Base-by-base conservation (phyloP, 495 filamentous ascomycete genomes). In the Penicillium canariense region DNA sequence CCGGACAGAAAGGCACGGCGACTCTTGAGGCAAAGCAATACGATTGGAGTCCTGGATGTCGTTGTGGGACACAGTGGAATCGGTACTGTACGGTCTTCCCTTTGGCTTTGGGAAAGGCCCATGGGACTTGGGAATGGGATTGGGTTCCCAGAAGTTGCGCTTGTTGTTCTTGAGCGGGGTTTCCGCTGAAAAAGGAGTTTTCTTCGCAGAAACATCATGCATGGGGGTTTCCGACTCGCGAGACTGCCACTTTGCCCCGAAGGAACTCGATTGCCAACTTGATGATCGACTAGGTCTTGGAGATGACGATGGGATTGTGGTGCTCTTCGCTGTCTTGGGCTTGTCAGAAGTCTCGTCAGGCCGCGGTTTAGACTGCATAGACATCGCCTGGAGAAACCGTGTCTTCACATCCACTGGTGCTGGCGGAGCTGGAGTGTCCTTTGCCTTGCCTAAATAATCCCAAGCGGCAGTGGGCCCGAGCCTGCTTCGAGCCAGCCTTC, bases 141-240 rank as follows among this genome's bases (percentile, higher is more conserved):
- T 46, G 5, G 43, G 43, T 23, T 46, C 43, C 43, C 43, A 46
- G 7, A 46, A 46, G 11, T 46, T 46, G 15, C 43, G 43, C 26
- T 46, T 27, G 2, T 14, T 18, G 25, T 12, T 35, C 32, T 25
- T 25, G 0, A n/a, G 15, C 7, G 23, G 15, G 1, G 12, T 28
- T 18, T 23, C 12, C 28, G 11, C n/a, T 14, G 8, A 23, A 7
- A 17, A 17, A 26, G 48, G 15, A 32, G 28, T 27, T 3, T 32
- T 6, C 22, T 39, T 40, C 14, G 34, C 9, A 12, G 27, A 15
- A 8, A 4, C 20, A 28, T 39, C 34, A 22, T 7, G 22, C 23
- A 23, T 47, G 15, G 6, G 28, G 4, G 15, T 25, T 12, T 23
- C 20, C 18, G 20, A 25, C 20, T n/a, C n/a, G 4, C 3, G 20